Evolutionary conservation across 73 alveolate species (phyloP).

Genomic region (Stentor roeselii): DNA sequence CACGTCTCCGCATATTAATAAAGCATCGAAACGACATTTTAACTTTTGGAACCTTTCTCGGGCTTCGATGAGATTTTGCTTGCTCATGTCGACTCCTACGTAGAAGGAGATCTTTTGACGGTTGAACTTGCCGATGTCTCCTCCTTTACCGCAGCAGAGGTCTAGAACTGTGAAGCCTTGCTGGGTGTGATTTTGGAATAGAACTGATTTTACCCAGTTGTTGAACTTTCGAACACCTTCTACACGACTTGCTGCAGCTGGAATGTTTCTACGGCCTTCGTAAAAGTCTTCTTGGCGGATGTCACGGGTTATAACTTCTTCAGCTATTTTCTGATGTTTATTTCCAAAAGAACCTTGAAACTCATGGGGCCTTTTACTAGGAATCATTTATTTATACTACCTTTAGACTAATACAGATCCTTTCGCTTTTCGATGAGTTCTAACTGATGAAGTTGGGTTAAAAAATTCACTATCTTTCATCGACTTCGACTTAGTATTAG

Average conservation of each 20-base stretch:
- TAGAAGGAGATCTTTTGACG: slow-evolving; percentile 62
- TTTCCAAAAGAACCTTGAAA: too few relatives aligned
- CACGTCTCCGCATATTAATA: slow-evolving; percentile 43
- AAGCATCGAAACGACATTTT: slow-evolving; percentile 31
- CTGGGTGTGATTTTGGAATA: slow-evolving; percentile 64
- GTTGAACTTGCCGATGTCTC: slow-evolving; percentile 82
- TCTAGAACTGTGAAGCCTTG: slow-evolving; percentile 65
- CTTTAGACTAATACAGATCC: too few relatives aligned
- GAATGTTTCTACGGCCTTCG: background rate
- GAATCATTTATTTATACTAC: too few relatives aligned
- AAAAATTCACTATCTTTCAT: too few relatives aligned
- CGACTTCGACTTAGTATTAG: too few relatives aligned
- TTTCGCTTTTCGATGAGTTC: too few relatives aligned
- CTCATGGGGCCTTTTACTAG: too few relatives aligned
- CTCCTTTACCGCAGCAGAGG: slow-evolving; percentile 93
- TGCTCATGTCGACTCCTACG: slow-evolving; percentile 80
- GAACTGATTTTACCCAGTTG: slow-evolving; percentile 81
- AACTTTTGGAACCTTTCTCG: slow-evolving; percentile 44
- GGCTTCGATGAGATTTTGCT: slow-evolving; percentile 56
- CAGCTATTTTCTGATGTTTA: too few relatives aligned
- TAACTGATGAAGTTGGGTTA: too few relatives aligned
- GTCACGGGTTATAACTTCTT: background rate
- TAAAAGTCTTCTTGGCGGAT: background rate
- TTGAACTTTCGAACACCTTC: slow-evolving; percentile 58
- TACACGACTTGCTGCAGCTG: background rate